These are phyloP conservation scores for Gloeopeniophorella convolvens DNA, from an alignment of 768 basidiomycete species.

Conservation along the genomic window DNA sequence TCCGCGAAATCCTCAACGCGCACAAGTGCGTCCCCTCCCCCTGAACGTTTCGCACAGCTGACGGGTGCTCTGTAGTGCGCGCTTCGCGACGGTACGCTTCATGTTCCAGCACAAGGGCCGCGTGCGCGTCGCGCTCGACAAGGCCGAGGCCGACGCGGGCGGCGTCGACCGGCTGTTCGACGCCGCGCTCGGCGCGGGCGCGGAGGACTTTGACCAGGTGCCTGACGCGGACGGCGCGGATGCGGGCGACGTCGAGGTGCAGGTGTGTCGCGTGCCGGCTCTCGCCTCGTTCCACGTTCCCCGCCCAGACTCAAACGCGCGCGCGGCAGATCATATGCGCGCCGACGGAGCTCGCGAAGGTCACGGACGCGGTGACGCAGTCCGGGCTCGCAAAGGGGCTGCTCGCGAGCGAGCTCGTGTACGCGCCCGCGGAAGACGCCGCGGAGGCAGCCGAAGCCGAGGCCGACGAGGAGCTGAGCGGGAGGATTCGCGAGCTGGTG, in stretches of 20 bases:
- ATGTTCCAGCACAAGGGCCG: slow-evolving; percentile 18
- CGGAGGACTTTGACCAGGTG: slow-evolving; percentile 19
- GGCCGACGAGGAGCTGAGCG: slow-evolving; percentile 17
- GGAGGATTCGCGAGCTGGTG: slow-evolving; percentile 11
- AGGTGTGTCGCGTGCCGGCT: neutral
- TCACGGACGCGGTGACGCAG: slow-evolving; percentile 10
- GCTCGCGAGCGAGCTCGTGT: slow-evolving; percentile 17
- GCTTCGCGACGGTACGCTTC: slow-evolving; percentile 19
- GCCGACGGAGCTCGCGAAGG: slow-evolving; percentile 11
- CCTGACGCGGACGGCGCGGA: neutral
- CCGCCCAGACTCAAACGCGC: neutral
- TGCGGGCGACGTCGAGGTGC: slow-evolving; percentile 16
- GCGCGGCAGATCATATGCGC: slow-evolving; percentile 14
- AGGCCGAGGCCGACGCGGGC: neutral
- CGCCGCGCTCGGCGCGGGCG: slow-evolving; percentile 9
- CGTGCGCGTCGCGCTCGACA: slow-evolving; percentile 14
- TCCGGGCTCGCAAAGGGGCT: slow-evolving; percentile 13
- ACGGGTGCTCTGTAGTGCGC: slow-evolving; percentile 3
- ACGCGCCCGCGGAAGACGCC: slow-evolving; percentile 23
- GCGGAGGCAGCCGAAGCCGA: slow-evolving; percentile 14
- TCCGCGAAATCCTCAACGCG: slow-evolving; percentile 17
- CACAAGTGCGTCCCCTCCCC: slow-evolving; percentile 15
- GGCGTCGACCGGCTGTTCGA: slow-evolving; percentile 16
- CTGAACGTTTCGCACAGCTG: neutral
- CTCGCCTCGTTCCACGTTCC: neutral